Evolutionary conservation across 2,329 filamentous ascomycete genomes (phyloP).

Genomic region (Fusarium fujikuroi): DNA sequence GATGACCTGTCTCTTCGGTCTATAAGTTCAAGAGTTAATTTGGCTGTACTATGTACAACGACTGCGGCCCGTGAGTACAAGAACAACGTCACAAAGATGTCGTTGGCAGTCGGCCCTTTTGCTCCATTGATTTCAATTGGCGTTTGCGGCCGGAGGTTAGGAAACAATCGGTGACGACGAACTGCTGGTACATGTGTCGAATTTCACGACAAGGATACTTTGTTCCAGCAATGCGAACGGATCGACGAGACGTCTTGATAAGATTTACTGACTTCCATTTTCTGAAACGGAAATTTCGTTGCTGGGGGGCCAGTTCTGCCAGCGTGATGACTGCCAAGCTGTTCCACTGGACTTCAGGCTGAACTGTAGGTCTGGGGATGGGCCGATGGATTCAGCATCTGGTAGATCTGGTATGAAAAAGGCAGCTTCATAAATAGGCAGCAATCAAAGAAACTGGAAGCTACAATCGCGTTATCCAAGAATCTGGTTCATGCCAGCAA

Average conservation of each 20-base stretch:
- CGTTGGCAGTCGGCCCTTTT: not conserved
- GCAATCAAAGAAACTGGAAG: not conserved
- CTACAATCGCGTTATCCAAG: constrained; percentile 5
- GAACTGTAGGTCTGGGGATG: constrained; percentile 4
- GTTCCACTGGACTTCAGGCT: constrained; percentile 17
- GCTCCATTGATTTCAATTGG: not conserved
- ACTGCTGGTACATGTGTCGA: not conserved
- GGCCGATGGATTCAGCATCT: not conserved
- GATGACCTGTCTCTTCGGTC: constrained; percentile 31
- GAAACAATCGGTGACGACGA: not conserved
- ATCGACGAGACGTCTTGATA: constrained; percentile 2
- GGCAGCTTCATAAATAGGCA: constrained; percentile 9
- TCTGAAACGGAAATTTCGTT: constrained; percentile 12
- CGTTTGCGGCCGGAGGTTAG: not conserved
- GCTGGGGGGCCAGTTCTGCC: not conserved
- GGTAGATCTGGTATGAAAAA: constrained; percentile 14
- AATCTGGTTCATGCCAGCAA: constrained; percentile 3
- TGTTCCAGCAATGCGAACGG: constrained; percentile 1
- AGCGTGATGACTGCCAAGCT: constrained; percentile 16
- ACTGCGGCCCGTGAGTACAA: constrained; percentile 4
- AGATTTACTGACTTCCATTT: constrained; percentile 18
- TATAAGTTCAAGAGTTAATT: constrained; percentile 9
- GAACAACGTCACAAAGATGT: constrained; percentile 15
- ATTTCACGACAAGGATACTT: constrained; percentile 8
- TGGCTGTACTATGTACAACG: constrained; percentile 5